phyloP scores from a whole-genome alignment of 768 basidiomycete genomes.

The Epithele typhae region DNA sequence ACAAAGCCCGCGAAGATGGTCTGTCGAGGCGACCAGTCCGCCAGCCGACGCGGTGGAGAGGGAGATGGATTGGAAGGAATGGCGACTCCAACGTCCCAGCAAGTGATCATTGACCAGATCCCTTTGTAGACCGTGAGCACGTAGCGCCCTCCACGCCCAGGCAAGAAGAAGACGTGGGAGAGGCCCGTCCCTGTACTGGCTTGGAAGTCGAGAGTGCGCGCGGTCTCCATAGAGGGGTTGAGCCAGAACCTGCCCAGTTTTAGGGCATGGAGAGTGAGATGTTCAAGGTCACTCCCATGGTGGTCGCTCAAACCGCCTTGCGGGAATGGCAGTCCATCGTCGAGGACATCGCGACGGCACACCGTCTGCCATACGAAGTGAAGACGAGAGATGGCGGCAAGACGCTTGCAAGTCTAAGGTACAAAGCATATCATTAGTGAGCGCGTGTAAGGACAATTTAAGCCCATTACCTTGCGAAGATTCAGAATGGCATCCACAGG shows the following conservation, averaged over 20 bases:
- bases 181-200: conserved; percentile 39
- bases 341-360: conserved; percentile 39
- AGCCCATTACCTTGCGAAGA: conserved; percentile 22
- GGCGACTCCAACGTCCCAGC: conserved; percentile 43
- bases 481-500: conserved; percentile 29
- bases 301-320: conserved; percentile 23
- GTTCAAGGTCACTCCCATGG: conserved; percentile 42
- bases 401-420: conserved; percentile 46
- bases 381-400: conserved; percentile 40
- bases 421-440: background rate
- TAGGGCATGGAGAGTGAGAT: conserved; percentile 39
- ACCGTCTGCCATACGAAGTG: conserved; percentile 57
- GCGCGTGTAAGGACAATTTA: background rate
- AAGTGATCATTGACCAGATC: conserved; percentile 54
- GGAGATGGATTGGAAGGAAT: too few species aligned
- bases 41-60: conserved; percentile 14
- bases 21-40: conserved; percentile 47
- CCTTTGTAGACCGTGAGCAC: conserved; percentile 52
- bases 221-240: conserved; percentile 10
- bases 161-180: conserved; percentile 51
- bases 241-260: conserved; percentile 49
- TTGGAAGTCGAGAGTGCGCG: conserved; percentile 10
- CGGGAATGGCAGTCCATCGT: conserved; percentile 49
- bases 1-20: conserved; percentile 49
- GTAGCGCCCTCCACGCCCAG: conserved; percentile 38